phyloP scores from a whole-genome alignment of 805 yeast genomes.

The Schwanniomyces sp. region DNA sequence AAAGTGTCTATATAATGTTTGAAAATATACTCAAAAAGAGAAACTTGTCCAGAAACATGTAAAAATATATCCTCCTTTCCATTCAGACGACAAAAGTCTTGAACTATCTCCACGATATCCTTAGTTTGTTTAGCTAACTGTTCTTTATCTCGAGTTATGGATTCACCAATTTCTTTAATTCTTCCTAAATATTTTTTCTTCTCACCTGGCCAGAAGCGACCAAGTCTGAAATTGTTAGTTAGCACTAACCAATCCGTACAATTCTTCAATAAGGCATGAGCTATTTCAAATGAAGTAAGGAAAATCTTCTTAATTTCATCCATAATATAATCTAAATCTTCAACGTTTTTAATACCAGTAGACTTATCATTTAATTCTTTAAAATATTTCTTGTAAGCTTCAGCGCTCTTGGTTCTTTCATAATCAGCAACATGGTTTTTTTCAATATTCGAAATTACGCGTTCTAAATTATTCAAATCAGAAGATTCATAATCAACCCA shows the following conservation, averaged over 20 bases:
- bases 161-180: conserved; percentile 14
- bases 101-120: background rate
- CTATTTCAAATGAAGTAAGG: conserved; percentile 12
- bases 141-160: conserved; percentile 10
- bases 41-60: conserved; percentile 3
- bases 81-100: background rate
- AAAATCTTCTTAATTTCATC: conserved; percentile 18
- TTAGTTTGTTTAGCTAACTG: conserved; percentile 8
- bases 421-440: background rate
- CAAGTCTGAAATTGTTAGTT: conserved; percentile 28
- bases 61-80: background rate
- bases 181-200: conserved; percentile 7
- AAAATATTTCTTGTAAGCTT: conserved; percentile 3
- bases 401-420: background rate
- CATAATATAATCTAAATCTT: conserved; percentile 26
- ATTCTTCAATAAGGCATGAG: conserved; percentile 15
- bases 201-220: conserved; percentile 12
- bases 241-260: conserved; percentile 23
- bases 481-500: conserved; percentile 15
- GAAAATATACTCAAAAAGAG: conserved; percentile 1
- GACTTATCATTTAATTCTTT: background rate
- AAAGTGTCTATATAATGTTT: background rate
- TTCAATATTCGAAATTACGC: background rate
- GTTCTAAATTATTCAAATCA: conserved; percentile 1
- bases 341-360: conserved; percentile 9